Conservation (phyloP, 352 stramenopile species). For the Pythium myriotylum region DNA sequence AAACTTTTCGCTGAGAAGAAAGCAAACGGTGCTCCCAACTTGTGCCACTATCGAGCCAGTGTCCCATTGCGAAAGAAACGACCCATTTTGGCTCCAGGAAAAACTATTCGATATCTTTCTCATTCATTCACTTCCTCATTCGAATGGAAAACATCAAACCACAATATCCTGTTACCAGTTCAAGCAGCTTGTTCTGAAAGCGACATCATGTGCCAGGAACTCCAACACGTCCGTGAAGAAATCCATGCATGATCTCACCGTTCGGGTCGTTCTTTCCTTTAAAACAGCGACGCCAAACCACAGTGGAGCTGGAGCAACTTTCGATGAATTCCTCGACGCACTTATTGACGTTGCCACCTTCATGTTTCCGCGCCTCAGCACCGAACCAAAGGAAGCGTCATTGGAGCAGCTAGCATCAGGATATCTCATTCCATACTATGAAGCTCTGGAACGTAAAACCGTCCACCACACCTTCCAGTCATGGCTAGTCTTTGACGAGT, state of each 20-base stretch:
- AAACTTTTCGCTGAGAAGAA: conserved; percentile 13
- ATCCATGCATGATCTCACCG: conserved; percentile 41
- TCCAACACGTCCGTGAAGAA: conserved; percentile 34
- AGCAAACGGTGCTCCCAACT: background rate
- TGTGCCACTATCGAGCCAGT: background rate
- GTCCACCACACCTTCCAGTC: conserved; percentile 23
- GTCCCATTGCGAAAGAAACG: conserved; percentile 6
- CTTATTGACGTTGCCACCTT: conserved; percentile 51
- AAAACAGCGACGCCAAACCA: conserved; percentile 31
- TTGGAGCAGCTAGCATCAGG: conserved; percentile 42
- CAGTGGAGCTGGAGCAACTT: conserved; percentile 36
- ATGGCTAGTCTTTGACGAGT: conserved; percentile 45
- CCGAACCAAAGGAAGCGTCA: conserved; percentile 33
- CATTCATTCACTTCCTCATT: conserved; percentile 58
- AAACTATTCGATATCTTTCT: conserved; percentile 70
- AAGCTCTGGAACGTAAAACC: conserved; percentile 11
- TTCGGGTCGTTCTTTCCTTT: conserved; percentile 38
- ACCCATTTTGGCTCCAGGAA: conserved; percentile 64
- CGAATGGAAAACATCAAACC: conserved; percentile 36
- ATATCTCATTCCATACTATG: conserved; percentile 45
- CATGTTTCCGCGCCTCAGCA: conserved; percentile 35
- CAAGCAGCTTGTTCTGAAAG: conserved; percentile 57
- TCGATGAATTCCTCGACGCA: conserved; percentile 65
- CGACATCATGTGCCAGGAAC: conserved; percentile 13
- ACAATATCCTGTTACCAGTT: conserved; percentile 67